Percentiles rank a stretch among this genome's conserved stretches.
phyloP scores from a whole-genome alignment of 345 rosid genomes.

The Citrus australasica region DNA sequence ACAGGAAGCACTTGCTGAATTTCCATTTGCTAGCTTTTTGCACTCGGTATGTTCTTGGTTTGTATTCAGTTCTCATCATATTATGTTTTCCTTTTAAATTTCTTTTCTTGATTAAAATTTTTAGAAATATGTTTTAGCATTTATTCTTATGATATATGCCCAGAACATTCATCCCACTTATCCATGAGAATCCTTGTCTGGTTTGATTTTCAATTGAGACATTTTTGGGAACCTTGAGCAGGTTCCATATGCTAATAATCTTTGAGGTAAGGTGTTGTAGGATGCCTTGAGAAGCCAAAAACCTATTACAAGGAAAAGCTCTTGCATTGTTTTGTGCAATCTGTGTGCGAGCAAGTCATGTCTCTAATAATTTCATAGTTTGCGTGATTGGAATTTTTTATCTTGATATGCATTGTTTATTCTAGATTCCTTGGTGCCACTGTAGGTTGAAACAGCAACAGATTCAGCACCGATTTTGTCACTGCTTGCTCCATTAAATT shows the following conservation, averaged over 20 bases:
- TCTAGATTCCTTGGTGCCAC: slow-evolving; percentile 14
- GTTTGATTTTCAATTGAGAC: not conserved
- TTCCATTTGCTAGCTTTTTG: slow-evolving; percentile 84
- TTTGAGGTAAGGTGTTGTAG: not conserved
- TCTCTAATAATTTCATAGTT: not conserved
- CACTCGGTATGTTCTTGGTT: slow-evolving; percentile 52
- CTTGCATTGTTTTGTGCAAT: not conserved
- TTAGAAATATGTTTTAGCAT: not conserved
- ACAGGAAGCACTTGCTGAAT: slow-evolving; percentile 88
- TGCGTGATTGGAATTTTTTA: not conserved
- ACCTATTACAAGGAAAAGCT: not conserved
- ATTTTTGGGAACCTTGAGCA: not conserved
- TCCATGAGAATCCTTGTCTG: not conserved
- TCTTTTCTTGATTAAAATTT: not conserved
- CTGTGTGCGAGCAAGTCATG: not conserved
- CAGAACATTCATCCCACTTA: not conserved
- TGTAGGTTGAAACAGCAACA: slow-evolving; percentile 82
- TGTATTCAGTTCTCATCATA: not conserved
- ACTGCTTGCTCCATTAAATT: slow-evolving; percentile 64
- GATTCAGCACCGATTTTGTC: slow-evolving; percentile 82
- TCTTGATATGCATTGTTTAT: slow-evolving; percentile 9
- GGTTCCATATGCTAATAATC: not conserved
- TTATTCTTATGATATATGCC: not conserved
- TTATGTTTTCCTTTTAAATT: not conserved
- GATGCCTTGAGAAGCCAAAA: not conserved